These are phyloP conservation scores for Suillus subaureus DNA, from an alignment of 768 basidiomycete genomes.

Conservation along the genomic window DNA sequence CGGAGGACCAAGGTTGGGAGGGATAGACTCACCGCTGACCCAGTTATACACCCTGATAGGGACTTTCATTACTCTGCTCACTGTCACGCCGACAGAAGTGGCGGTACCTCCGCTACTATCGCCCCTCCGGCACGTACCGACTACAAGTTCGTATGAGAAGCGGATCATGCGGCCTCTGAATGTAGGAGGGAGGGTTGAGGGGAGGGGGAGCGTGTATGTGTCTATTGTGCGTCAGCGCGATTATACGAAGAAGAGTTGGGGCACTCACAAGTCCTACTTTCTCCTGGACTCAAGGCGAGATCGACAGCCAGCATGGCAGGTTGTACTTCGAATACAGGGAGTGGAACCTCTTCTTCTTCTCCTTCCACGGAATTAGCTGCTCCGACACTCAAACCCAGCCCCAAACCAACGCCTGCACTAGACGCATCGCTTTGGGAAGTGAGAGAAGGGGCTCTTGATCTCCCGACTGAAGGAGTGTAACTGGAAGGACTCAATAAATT, in stretches of 20 bases:
- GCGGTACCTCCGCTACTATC: conserved; percentile 33
- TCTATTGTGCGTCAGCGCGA: conserved; percentile 45
- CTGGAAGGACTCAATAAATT: conserved; percentile 37
- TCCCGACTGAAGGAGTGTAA: conserved; percentile 14
- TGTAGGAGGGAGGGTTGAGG: conserved; percentile 84
- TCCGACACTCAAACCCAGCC: conserved; percentile 25
- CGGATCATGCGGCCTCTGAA: conserved; percentile 81
- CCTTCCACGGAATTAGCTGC: conserved; percentile 33
- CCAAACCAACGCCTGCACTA: conserved; percentile 25
- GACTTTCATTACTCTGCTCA: conserved; percentile 83
- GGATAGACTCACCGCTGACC: conserved; percentile 61
- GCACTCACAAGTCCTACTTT: conserved; percentile 73
- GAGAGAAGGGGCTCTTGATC: conserved; percentile 25
- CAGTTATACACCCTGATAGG: conserved; percentile 91
- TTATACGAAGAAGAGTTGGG: background rate
- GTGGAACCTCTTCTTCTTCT: conserved; percentile 60
- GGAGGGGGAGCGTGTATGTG: conserved; percentile 76
- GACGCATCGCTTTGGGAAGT: conserved; percentile 18
- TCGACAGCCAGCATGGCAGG: conserved; percentile 92
- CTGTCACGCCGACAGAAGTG: conserved; percentile 44
- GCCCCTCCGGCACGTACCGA: conserved; percentile 80
- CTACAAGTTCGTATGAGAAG: conserved; percentile 89
- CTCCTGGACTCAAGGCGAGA: conserved; percentile 76
- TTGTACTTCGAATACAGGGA: conserved; percentile 87
- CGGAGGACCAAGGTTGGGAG: background rate